Conservation (phyloP, 129 eudicot species). For the Kitagawia praeruptora region DNA sequence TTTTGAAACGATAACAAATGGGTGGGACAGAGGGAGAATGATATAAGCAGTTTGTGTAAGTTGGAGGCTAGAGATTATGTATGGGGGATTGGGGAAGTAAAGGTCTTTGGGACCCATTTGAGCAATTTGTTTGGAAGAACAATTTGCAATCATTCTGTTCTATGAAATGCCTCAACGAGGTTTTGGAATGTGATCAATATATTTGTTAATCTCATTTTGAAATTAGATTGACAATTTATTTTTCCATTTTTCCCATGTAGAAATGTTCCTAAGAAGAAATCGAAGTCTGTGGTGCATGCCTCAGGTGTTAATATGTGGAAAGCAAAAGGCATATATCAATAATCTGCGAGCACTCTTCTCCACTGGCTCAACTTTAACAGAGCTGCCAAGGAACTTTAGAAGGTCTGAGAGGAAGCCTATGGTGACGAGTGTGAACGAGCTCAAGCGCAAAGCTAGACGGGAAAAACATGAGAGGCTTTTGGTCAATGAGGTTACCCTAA, state of each 20-base stretch:
- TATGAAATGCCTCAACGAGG: background rate
- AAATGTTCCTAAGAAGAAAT: conserved; percentile 11
- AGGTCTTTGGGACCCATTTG: background rate
- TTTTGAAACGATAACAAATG: no score
- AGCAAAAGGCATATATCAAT: background rate
- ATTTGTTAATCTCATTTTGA: background rate
- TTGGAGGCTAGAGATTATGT: background rate
- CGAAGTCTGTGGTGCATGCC: background rate
- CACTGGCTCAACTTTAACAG: conserved; percentile 12
- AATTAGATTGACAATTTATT: no score
- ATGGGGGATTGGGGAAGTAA: background rate
- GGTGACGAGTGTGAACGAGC: conserved; percentile 31
- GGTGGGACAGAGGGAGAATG: no score
- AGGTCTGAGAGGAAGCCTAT: conserved; percentile 36
- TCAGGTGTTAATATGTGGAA: background rate
- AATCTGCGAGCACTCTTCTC: conserved; percentile 14
- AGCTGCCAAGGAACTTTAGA: conserved; percentile 27
- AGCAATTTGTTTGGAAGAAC: background rate
- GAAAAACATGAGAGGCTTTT: conserved; percentile 22
- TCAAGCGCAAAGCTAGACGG: conserved; percentile 31
- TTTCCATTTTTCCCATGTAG: background rate
- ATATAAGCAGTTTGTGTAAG: background rate
- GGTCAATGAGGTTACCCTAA: conserved; percentile 17
- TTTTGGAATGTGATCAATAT: background rate
- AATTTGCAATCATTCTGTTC: background rate